Evolutionary conservation across 2,329 filamentous ascomycete genomes (phyloP).

Genomic region (Cordyceps militaris): DNA sequence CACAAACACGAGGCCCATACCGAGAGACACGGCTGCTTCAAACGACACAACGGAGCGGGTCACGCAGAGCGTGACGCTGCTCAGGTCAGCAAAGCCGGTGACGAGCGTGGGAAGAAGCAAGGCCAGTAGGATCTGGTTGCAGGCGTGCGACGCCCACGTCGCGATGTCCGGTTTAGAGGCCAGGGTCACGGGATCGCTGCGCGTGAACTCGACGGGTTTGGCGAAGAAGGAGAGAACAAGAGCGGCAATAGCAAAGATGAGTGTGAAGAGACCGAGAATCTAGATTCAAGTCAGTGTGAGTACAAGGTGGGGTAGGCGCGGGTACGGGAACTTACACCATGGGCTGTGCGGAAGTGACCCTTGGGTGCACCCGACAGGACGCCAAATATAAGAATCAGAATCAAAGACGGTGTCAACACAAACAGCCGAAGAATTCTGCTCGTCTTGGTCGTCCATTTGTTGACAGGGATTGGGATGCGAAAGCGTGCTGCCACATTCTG

Average conservation of each 20-base stretch:
- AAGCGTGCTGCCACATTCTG: slow-evolving; percentile 22
- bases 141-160: slow-evolving; percentile 12
- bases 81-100: slow-evolving; percentile 25
- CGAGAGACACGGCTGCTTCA: slow-evolving; percentile 20
- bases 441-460: slow-evolving; percentile 18
- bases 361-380: slow-evolving; percentile 18
- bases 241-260: slow-evolving; percentile 21
- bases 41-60: slow-evolving; percentile 22
- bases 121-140: slow-evolving; percentile 23
- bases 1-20: slow-evolving; percentile 19
- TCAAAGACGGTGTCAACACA: slow-evolving; percentile 20
- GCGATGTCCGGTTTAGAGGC: background rate
- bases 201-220: slow-evolving; percentile 14
- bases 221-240: slow-evolving; percentile 20
- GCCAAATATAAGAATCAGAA: slow-evolving; percentile 24
- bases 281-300: slow-evolving; percentile 3
- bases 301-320: fast-evolving
- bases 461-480: slow-evolving; percentile 18
- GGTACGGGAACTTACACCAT: slow-evolving; percentile 20
- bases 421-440: slow-evolving; percentile 22
- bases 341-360: slow-evolving; percentile 23
- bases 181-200: background rate
- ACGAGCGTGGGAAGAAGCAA: slow-evolving; percentile 19
- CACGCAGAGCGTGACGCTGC: slow-evolving; percentile 22
- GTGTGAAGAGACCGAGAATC: slow-evolving; percentile 24